A percentile compares a stretch with the other conserved stretches of the same genome.
These are phyloP conservation scores for Botrytis deweyae DNA, from an alignment of 2,329 filamentous ascomycete genomes.

Conservation along the genomic window DNA sequence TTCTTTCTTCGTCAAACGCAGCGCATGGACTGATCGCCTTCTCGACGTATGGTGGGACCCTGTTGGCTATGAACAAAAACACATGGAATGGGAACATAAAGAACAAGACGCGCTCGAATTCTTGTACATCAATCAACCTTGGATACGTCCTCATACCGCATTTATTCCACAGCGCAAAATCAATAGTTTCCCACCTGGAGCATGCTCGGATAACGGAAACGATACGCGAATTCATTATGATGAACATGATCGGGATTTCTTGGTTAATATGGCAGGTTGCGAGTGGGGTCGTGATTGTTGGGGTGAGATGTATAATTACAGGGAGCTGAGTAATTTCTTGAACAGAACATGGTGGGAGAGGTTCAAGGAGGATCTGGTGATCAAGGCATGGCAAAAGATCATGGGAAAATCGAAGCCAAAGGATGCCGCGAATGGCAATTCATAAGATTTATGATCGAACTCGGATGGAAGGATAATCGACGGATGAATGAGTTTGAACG, in stretches of 20 bases:
- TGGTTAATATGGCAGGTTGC: slow-evolving; percentile 98
- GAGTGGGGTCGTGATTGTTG: slow-evolving; percentile 97
- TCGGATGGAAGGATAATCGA: background rate
- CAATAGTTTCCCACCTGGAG: slow-evolving; percentile 90
- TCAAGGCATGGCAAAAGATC: slow-evolving; percentile 61
- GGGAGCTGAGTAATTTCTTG: slow-evolving; percentile 84
- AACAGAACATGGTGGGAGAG: slow-evolving; percentile 81
- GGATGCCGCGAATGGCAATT: slow-evolving; percentile 20
- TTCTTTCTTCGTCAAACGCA: slow-evolving; percentile 87
- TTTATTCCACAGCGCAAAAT: slow-evolving; percentile 90
- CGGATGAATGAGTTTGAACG: background rate
- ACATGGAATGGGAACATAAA: slow-evolving; percentile 99
- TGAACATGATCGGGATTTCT: slow-evolving; percentile 80
- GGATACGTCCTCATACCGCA: slow-evolving; percentile 83
- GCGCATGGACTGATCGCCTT: slow-evolving; percentile 84
- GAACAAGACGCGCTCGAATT: slow-evolving; percentile 95
- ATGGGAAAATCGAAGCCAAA: slow-evolving; percentile 48
- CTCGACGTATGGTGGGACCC: slow-evolving; percentile 99
- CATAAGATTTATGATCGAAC: slow-evolving; percentile 24
- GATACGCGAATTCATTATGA: slow-evolving; percentile 83
- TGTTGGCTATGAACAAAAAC: slow-evolving; percentile 94
- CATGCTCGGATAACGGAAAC: slow-evolving; percentile 76
- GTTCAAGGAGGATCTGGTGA: slow-evolving; percentile 61
- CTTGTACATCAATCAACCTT: slow-evolving; percentile 86
- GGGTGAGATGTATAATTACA: slow-evolving; percentile 96